Base-by-base conservation (phyloP, 257 asterid genomes). In the Craterostigma plantagineum region DNA sequence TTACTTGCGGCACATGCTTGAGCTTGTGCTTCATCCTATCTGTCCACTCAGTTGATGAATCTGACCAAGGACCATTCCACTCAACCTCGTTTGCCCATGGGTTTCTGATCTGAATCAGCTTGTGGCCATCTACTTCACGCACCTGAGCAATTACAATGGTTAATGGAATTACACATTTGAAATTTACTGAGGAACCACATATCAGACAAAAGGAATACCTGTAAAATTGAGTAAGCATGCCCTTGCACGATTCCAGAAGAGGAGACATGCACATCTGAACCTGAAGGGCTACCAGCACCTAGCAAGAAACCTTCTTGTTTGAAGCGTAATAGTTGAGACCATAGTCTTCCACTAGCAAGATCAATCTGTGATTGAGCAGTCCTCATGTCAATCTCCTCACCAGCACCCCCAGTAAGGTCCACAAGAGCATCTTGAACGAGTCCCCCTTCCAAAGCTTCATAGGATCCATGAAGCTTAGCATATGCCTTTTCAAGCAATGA, bases 271-370 rank as follows among this genome's bases (percentile, higher is more conserved):
- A 83, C 95, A 47, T 90, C 99, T 35, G 99, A 83, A 43, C 99
- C 99, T 11, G 99, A 90, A 37, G 99, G 99, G 69, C 99, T 90
- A 46, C 99, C 95, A n/a, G 99, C 99, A 13, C 99, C 99, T 18
- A 90, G 79, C 49, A 90, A 66, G 62, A 90, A 90, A 23, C 99
- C 99, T 59, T 90, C 94, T 53, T 63, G 87, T 48, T 90, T 90
- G 60, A 90, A 90, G 34, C 99, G 92, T 45, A 90, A 60, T 37
- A 90, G 48, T 43, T 90, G 99, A 48, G 99, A 83, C 99, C 99
- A 90, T 1, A 90, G 65, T 66, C 99, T 69, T 46, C 99, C 99
- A 57, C 99, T 90, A 0, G 99, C 99, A 58, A 90, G 94, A 69
- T 90, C 99, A 16, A 90, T 83, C 58, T 83, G 99, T 41, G 94